Evolutionary conservation across 78 protist species (phyloP).

Genomic region (Chrysochromulina parva): DNA sequence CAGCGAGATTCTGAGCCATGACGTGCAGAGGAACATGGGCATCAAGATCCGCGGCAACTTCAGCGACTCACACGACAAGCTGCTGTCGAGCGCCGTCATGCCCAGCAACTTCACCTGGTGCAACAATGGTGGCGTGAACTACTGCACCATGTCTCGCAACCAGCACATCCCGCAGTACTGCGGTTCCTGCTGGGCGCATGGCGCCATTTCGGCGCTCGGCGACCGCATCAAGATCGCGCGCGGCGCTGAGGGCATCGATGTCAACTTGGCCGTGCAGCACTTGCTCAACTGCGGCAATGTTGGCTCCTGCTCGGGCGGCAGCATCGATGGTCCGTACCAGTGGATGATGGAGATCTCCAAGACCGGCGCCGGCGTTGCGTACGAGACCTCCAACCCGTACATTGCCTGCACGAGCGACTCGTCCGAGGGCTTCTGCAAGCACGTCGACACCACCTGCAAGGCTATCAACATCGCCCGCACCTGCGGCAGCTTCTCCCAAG

Average conservation of each 20-base stretch:
- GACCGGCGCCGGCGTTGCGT: slow-evolving; percentile 67
- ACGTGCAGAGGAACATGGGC: too few relatives aligned
- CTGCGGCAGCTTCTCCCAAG: slow-evolving; percentile 71
- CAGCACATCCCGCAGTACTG: slow-evolving; percentile 80
- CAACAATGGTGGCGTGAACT: slow-evolving; percentile 65
- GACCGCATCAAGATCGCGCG: slow-evolving; percentile 87
- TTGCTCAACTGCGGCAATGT: slow-evolving; percentile 79
- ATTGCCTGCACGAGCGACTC: slow-evolving; percentile 53
- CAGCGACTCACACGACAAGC: too few relatives aligned
- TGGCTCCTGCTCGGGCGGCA: slow-evolving; percentile 81
- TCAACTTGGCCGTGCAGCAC: slow-evolving; percentile 77
- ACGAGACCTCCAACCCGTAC: slow-evolving; percentile 71
- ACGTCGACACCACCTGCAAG: slow-evolving; percentile 50
- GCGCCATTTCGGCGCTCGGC: slow-evolving; percentile 63
- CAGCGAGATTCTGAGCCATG: too few relatives aligned
- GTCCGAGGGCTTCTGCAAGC: slow-evolving; percentile 32
- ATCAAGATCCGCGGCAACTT: too few relatives aligned
- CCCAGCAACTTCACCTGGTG: slow-evolving; percentile 44
- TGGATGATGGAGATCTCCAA: slow-evolving; percentile 28
- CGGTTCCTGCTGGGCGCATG: slow-evolving; percentile 76
- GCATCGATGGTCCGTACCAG: slow-evolving; percentile 42
- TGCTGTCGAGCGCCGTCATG: neutral
- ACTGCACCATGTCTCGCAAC: slow-evolving; percentile 61
- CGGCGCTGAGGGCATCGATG: slow-evolving; percentile 55
- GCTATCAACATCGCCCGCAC: slow-evolving; percentile 71